Conservation (phyloP, 225 moss, liverwort and hornwort genomes). For the Rhytidiadelphus loreus region DNA sequence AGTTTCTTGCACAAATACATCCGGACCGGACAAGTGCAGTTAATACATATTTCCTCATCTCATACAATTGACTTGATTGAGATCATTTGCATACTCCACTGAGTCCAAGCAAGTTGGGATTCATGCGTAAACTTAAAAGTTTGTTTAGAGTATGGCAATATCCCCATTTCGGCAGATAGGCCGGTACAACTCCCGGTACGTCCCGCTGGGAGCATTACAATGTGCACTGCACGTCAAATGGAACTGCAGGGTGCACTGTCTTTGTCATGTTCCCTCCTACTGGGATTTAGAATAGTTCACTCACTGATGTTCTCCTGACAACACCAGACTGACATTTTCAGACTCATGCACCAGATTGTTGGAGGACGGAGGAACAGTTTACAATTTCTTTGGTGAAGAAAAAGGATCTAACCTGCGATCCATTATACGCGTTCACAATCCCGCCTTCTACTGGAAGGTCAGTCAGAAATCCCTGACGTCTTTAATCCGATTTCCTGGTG, state of each 20-base stretch:
- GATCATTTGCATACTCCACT: neutral
- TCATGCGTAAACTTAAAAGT: neutral
- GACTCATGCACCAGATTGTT: slow-evolving; percentile 25
- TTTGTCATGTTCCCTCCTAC: too few relatives aligned
- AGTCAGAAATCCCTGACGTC: neutral
- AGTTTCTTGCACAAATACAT: slow-evolving; percentile 60
- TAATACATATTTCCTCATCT: neutral
- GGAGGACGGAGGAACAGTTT: slow-evolving; percentile 57
- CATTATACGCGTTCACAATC: slow-evolving; percentile 37
- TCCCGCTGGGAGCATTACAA: neutral
- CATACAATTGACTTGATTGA: neutral
- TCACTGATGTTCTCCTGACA: neutral
- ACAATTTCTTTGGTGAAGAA: slow-evolving; percentile 42
- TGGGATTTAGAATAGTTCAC: neutral
- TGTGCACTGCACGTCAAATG: neutral
- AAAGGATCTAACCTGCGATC: slow-evolving; percentile 23
- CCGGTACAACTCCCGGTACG: too few relatives aligned
- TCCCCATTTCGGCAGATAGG: neutral
- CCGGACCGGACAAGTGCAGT: slow-evolving; percentile 75
- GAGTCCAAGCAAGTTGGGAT: neutral
- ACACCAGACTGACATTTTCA: neutral
- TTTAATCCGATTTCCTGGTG: neutral
- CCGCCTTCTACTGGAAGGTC: slow-evolving; percentile 94
- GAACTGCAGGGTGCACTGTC: neutral
- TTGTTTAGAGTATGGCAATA: neutral